Percentiles rank a stretch among this genome's conserved stretches.
phyloP scores from a whole-genome alignment of 305 asterid species.

The Stenogyne calaminthoides region DNA sequence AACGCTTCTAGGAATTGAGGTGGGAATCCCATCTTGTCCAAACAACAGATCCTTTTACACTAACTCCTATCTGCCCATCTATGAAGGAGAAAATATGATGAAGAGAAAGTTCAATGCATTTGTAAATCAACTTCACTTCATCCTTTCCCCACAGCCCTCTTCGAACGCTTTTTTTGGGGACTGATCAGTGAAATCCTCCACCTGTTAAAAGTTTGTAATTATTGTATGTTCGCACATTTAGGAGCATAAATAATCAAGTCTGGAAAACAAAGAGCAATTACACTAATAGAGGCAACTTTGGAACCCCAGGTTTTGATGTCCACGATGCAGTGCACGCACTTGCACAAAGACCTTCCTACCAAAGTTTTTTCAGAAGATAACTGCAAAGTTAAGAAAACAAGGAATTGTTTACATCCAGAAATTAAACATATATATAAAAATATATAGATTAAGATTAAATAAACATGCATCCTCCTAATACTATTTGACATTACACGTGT shows the following conservation, averaged over 20 bases:
- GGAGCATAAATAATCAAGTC: neutral
- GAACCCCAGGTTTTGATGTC: conserved; percentile 86
- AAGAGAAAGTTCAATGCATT: conserved; percentile 61
- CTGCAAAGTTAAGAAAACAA: conserved; percentile 45
- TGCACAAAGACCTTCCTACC: conserved; percentile 91
- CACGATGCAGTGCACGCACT: conserved; percentile 73
- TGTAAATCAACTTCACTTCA: conserved; percentile 68
- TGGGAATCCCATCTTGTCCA: conserved; percentile 43
- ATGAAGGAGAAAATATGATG: conserved; percentile 48
- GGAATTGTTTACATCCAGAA: conserved; percentile 1
- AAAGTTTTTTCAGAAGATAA: conserved; percentile 79
- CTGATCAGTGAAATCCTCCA: conserved; percentile 84
- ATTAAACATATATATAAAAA: neutral
- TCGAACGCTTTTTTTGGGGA: conserved; percentile 87
- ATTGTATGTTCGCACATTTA: conserved; percentile 21
- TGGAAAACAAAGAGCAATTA: conserved; percentile 37
- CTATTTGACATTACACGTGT: neutral
- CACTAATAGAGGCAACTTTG: conserved; percentile 80
- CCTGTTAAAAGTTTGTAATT: conserved; percentile 44
- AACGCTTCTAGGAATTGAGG: conserved; percentile 31
- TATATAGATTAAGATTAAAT: neutral
- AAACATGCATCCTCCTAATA: conserved; percentile 3
- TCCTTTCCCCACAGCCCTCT: conserved; percentile 81
- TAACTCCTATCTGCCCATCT: conserved; percentile 55
- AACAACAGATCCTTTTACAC: conserved; percentile 59